A percentile compares a stretch with the other conserved stretches of the same genome.
phyloP scores from a whole-genome alignment of 2,329 filamentous ascomycete species.

The Neonectria magnoliae region DNA sequence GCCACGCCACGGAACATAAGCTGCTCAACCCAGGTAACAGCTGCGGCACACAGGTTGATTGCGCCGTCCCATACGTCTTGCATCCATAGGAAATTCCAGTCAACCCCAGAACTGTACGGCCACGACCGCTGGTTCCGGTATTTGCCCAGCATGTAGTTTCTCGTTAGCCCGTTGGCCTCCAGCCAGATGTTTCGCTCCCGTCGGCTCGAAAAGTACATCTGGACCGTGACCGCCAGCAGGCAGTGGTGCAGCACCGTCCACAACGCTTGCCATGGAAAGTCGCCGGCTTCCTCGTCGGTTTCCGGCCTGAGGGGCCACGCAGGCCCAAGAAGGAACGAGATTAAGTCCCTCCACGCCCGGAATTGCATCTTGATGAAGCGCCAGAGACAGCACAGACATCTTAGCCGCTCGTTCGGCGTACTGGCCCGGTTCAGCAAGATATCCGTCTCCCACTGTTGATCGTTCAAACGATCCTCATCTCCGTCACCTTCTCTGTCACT shows the following conservation, averaged over 20 bases:
- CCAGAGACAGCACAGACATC: not conserved
- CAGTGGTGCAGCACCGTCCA: conserved; percentile 13
- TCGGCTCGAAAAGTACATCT: conserved; percentile 29
- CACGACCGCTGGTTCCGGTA: conserved; percentile 12
- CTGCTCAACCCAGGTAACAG: not conserved
- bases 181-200: conserved; percentile 45
- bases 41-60: not conserved
- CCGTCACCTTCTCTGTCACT: too few species aligned
- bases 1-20: not conserved
- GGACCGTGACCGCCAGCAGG: conserved; percentile 25
- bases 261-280: not conserved
- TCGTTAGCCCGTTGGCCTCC: conserved; percentile 45
- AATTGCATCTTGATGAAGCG: not conserved
- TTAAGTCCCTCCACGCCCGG: not conserved
- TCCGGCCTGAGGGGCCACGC: not conserved
- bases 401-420: not conserved
- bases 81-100: conserved; percentile 9
- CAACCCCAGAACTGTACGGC: conserved; percentile 16
- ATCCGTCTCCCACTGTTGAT: not conserved
- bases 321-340: not conserved
- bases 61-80: not conserved
- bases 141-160: conserved; percentile 40
- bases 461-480: not conserved
- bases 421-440: not conserved
- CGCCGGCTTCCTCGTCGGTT: not conserved